phyloP scores from a whole-genome alignment of 257 asterid species.

The Solanum etuberosum region DNA sequence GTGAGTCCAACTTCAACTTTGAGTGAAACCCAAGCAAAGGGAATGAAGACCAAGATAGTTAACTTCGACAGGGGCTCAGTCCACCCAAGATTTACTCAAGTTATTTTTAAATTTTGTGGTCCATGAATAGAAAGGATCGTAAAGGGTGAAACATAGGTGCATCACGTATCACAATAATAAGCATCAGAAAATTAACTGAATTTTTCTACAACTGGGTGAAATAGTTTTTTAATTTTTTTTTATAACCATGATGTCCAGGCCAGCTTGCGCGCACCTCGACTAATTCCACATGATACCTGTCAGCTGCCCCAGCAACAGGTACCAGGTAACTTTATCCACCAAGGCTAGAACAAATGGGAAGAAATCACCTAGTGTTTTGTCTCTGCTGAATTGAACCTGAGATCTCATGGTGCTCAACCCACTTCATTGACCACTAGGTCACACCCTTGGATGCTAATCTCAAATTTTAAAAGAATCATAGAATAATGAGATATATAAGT shows the following conservation, averaged over 20 bases:
- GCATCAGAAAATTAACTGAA: not conserved
- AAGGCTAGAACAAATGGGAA: not conserved
- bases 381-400: not conserved
- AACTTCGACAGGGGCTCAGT: not conserved
- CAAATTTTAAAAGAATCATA: not conserved
- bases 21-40: not conserved
- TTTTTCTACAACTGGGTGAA: not conserved
- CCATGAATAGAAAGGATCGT: not conserved
- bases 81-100: not conserved
- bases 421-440: not conserved
- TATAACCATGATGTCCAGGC: not conserved
- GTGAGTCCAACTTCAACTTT: not conserved
- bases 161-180: not conserved
- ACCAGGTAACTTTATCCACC: not conserved
- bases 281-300: not conserved
- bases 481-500: not conserved
- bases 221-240: not conserved
- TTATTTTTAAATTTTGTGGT: not conserved
- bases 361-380: not conserved
- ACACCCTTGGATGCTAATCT: not conserved
- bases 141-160: not conserved
- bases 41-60: not conserved
- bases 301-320: not conserved
- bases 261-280: not conserved
- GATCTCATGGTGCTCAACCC: not conserved